Base-by-base conservation (phyloP, 2,329 filamentous ascomycete genomes). In the Orbilia ellipsospora region DNA sequence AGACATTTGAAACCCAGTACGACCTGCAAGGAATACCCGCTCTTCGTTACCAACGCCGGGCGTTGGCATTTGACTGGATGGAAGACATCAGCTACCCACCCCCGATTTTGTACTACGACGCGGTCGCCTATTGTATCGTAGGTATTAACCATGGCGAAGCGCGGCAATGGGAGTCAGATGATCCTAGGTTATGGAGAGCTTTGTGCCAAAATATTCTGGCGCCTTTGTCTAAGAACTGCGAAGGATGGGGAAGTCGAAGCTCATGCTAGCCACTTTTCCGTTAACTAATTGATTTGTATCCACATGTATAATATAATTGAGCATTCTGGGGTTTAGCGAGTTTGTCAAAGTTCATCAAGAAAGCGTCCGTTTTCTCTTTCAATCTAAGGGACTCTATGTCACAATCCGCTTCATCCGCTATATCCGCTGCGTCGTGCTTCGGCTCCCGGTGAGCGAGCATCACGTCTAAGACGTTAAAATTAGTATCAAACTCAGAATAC, bases 141-240 rank as follows among this genome's bases (percentile, higher is more conserved):
- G 70, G 70, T 1, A 63, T 74, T 6, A 59, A 68, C 16, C 48
- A 74, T 18, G 59, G 63, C 1, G 70, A 74, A 16, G 48, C 51
- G 13, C 16, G 63, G 7, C 31, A 67, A 23, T 67, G 62, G 63
- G 40, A 68, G 15, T 52, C 57, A 52, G 64, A 77, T 26, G 48
- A 75, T 10, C 40, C 42, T 15, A 62, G 63, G 7, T 16, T 79
- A n/a, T 78, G 73, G 78, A 56, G 60, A 31, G 67, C 70, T 5
- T 23, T 78, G 15, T 79, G 77, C 31, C 51, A 64, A 23, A 77
- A 78, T 65, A 50, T 79, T 1, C 77, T 78, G 10, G 69, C 69
- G 16, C 78, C 77, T 7, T 45, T 79, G 3, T 61, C 66, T 2
- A 65, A 72, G 52, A 69, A 60, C 15, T 76, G 70, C 31, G 57